phyloP scores from a whole-genome alignment of 495 filamentous ascomycete species.

The Xylaria venustula region DNA sequence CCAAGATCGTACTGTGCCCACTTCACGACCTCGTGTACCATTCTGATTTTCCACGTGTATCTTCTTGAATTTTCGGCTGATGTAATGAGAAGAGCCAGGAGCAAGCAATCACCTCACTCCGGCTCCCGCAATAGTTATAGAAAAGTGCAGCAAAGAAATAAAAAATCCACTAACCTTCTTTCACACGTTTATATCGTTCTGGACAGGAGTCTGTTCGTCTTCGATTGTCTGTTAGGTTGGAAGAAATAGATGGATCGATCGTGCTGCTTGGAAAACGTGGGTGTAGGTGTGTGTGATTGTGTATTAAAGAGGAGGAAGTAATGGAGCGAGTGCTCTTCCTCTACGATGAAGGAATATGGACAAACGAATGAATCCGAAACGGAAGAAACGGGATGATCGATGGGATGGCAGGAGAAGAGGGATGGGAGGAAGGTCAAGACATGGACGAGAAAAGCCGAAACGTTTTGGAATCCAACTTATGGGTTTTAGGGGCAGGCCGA shows the following conservation, averaged over 20 bases:
- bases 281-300: not conserved
- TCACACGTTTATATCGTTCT: not conserved
- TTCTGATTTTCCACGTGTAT: no score
- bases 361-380: slow-evolving; percentile 40
- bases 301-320: slow-evolving; percentile 39
- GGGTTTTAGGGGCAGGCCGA: slow-evolving; percentile 33
- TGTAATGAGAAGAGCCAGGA: no score
- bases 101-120: no score
- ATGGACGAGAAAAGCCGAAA: slow-evolving; percentile 42
- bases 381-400: slow-evolving; percentile 32
- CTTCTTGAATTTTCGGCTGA: no score
- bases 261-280: no score
- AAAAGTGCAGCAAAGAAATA: not conserved
- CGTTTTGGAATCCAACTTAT: slow-evolving; percentile 44
- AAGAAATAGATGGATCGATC: not conserved
- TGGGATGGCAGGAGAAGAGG: slow-evolving; percentile 32
- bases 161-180: not conserved
- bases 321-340: slow-evolving; percentile 39
- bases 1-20: no score
- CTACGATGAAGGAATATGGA: slow-evolving; percentile 48
- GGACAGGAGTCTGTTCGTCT: not conserved
- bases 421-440: slow-evolving; percentile 34
- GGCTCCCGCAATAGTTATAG: no score
- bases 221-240: not conserved
- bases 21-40: no score